Conservation (phyloP, 1,284 basidiomycete genomes). For the Cutaneotrichosporon cavernicola region DNA sequence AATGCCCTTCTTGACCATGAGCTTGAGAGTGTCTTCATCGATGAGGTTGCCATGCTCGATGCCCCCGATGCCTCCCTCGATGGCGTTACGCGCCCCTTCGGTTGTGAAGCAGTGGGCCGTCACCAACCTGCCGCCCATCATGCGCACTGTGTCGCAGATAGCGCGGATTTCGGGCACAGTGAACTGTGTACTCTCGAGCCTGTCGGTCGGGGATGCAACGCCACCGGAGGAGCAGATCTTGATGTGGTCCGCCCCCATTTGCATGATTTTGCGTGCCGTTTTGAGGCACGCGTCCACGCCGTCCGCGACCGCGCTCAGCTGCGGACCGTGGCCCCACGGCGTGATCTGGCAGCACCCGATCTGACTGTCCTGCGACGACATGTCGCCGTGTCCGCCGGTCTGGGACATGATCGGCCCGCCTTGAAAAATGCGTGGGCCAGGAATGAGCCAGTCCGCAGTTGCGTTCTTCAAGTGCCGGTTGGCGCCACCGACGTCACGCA, state of each 20-base stretch:
- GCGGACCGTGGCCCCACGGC: conserved; percentile 9
- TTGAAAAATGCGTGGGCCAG: conserved; percentile 56
- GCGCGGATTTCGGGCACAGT: conserved; percentile 57
- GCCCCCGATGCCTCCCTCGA: conserved; percentile 47
- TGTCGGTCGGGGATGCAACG: conserved; percentile 56
- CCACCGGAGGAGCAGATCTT: conserved; percentile 56
- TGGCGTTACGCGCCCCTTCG: conserved; percentile 39
- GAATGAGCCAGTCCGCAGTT: conserved; percentile 55
- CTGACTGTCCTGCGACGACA: conserved; percentile 25
- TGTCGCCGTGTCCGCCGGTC: conserved; percentile 57
- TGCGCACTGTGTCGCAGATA: conserved; percentile 55
- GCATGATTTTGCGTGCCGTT: conserved; percentile 56
- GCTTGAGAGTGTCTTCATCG: conserved; percentile 40
- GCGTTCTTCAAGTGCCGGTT: conserved; percentile 55
- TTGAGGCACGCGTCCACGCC: conserved; percentile 54
- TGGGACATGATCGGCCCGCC: conserved; percentile 58
- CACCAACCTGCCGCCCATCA: conserved; percentile 49
- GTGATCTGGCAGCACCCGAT: conserved; percentile 50
- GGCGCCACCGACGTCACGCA: conserved; percentile 59
- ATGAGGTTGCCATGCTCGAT: conserved; percentile 58
- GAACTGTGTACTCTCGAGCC: conserved; percentile 58
- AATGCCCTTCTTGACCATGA: conserved; percentile 54
- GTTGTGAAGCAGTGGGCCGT: conserved; percentile 43
- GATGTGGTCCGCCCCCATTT: conserved; percentile 56
- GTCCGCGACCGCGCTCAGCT: conserved; percentile 26